Base-by-base conservation (phyloP, 768 basidiomycete genomes). In the Amanita pseudoporphyria region DNA sequence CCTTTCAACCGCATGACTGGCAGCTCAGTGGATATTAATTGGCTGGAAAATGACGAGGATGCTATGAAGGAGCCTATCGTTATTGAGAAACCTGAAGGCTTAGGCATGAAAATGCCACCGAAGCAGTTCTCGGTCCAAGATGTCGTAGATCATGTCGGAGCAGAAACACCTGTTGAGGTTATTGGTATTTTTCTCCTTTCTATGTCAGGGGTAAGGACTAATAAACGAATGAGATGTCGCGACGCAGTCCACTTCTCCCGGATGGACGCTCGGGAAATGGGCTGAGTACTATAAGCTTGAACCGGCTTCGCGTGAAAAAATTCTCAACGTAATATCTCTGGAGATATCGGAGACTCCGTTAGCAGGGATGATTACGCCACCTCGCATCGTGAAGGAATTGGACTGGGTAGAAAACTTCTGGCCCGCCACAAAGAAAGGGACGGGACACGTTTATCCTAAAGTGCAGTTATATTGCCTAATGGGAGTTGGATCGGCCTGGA, bases 371-470 rank as follows among this genome's bases (percentile, higher is more conserved):
- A 81, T 99, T 19, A 66, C 81, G 2, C 92, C 93, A 3, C 95
- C 95, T 2, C 77, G 79, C 53, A 64, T 97, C 19, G 87, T 89
- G 32, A 75, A 87, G 46, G 89, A 97, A 49, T 63, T 97, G 55
- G 96, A 97, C 59, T 99, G 95, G 95, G 95, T 97, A 5, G 92
- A 96, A 62, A 87, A 85, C 53, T 89, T 83, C 63, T 99, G 95
- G 95, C 93, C 93, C 0, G 74, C 73, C 50, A 80, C 79, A 41
- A 77, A 80, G 57, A 85, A 81, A 62, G 81, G 81, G 32, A 79
- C 79, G 57, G 81, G 83, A 0, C 77, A 88, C 51, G 59, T 74
- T 45, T 93, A 87, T 60, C 95, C 95, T 6, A 95, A 95, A 60
- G 95, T 99, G 1, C 92, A 95, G 60, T 64, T 95, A 45, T 99